Evolutionary conservation across 495 filamentous ascomycete species (phyloP), one percentile per base, ranked within the genome.

Genomic region (Stereocaulon alpinum): DNA sequence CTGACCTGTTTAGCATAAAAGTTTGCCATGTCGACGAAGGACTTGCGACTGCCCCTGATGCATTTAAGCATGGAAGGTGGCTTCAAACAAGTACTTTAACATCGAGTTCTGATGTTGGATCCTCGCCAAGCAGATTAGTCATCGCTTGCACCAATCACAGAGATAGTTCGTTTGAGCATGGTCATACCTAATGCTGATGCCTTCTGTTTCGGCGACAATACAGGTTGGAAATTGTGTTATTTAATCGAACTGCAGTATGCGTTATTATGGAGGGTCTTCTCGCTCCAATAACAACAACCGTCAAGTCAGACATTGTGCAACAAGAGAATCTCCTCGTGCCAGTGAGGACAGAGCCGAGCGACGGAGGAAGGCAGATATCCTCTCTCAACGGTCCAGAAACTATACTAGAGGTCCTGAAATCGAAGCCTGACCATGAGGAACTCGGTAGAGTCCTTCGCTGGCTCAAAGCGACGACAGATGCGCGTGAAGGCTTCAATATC

Each of bases 401-500:
- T 57, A 82, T 81, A 44, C 73, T 91, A 29, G 75, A 83, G 40
- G 67, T 76, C 20, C 73, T 95, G n/a, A 80, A 74, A 54, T 79
- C 77, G 9, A 78, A 86, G 58, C 89, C 90, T 29, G 74, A 81
- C 60, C 76, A 78, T 59, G 76, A 82, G 1, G 71, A 77, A 42
- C 74, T 94, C 3, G 64, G 74, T 10, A 66, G 71, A 5, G 70
- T 74, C 12, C 68, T 93, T 40, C 60, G 68, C 41, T 83, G 73
- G 66, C 73, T 95, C 22, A 71, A 74, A 55, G 69, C 72, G 10
- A 74, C 72, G 24, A 59, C 62, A 32, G 24, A 43, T 58, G 56
- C 61, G 24, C 58, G 68, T 4, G 59, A 68, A 41, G 67, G 66
- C 17, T 83, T 89, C 63, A 77, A 80, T 61, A 79, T 94, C 52